Evolutionary conservation across 441 rosid species (phyloP), one percentile per base, ranked within the genome.

Genomic region (Manihot esculenta): DNA sequence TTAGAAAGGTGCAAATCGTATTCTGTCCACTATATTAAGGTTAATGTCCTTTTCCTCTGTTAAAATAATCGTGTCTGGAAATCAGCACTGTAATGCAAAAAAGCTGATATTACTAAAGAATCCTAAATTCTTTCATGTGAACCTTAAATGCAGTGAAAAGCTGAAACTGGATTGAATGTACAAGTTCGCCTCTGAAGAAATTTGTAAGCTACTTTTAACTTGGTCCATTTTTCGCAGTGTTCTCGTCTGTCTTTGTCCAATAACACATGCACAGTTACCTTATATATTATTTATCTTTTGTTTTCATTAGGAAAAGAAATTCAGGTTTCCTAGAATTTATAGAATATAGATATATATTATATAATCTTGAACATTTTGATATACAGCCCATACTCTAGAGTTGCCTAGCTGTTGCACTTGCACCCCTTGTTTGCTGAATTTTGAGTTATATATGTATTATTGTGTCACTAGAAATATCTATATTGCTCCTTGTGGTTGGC

Each of bases 371-470:
- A 58, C 71, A 59, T 68, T 55, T 70, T 27, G 71, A 53, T 61
- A 73, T 59, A 80, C 80, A 79, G 68, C 82, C 79, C 77, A 82
- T 72, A 69, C 11, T 53, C 66, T 33, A 54, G 51, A 75, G 72
- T 24, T 77, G 77, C 77, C 86, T 73, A 77, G 88, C 86, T 86
- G 90, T 82, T 79, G 65, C 75, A 59, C 74, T 76, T 76, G 76
- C 80, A 55, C 30, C 47, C 55, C 59, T 56, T 69, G 62, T 48
- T 62, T 57, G 24, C 74, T 50, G 24, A 68, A 49, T n/a, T 49
- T 35, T 61, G 48, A 23, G 64, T 57, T 76, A 26, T 50, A 44
- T 21, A 64, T 62, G 45, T 51, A 41, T n/a, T 74, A 47, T 65
- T 72, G 51, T 72, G 78, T 54, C 66, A 50, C 69, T 51, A 66